Conservation (phyloP, 116 monocot genomes). For the Cymodocea nodosa region DNA sequence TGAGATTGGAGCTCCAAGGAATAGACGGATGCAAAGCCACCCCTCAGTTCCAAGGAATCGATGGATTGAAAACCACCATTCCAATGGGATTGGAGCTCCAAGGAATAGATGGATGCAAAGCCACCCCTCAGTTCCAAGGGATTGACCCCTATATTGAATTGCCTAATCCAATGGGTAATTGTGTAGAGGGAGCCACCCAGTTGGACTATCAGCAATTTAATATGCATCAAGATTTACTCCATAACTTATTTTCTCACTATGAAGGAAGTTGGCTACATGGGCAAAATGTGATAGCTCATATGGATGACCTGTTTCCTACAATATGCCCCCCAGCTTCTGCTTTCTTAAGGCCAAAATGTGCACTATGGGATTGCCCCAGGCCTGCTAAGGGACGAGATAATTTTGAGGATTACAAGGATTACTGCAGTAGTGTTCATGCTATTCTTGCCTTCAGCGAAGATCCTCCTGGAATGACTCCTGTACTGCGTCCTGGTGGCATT, state of each 20-base stretch:
- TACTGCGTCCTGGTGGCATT: conserved; percentile 84
- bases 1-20: not conserved
- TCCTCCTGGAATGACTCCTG: conserved; percentile 71
- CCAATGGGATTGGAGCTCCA: conserved; percentile 3
- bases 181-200: conserved; percentile 26
- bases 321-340: conserved; percentile 83
- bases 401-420: conserved; percentile 78
- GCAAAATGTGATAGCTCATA: conserved; percentile 22
- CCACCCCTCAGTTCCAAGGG: not conserved
- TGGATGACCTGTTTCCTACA: conserved; percentile 52
- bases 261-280: conserved; percentile 27
- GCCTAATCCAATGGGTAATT: conserved; percentile 16
- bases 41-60: not conserved
- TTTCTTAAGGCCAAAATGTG: conserved; percentile 80
- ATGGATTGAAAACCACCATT: conserved; percentile 26
- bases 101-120: conserved; percentile 31
- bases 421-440: conserved; percentile 73
- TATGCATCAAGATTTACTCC: conserved; percentile 42
- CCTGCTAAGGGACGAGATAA: conserved; percentile 65
- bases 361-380: conserved; percentile 90
- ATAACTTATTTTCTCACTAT: conserved; percentile 26
- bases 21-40: conserved; percentile 32
- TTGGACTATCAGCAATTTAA: conserved; percentile 59
- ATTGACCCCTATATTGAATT: conserved; percentile 6
- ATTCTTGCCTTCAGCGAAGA: conserved; percentile 72